These are phyloP conservation scores for Candida tammaniensis DNA, from an alignment of 805 yeast species.

Conservation along the genomic window DNA sequence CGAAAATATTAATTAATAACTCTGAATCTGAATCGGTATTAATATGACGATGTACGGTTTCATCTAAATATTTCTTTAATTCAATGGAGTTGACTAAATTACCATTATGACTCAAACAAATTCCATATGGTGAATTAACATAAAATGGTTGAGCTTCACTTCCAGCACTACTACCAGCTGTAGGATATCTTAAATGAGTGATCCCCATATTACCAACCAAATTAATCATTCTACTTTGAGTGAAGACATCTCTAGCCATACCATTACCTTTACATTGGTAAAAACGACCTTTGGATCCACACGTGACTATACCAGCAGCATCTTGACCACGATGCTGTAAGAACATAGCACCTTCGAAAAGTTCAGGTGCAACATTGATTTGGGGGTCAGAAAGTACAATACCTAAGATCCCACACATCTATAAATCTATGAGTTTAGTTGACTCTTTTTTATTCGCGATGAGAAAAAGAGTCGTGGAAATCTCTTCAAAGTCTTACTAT, in stretches of 20 bases:
- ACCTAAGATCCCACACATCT: constrained; percentile 95
- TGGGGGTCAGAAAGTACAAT: constrained; percentile 75
- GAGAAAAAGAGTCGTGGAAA: too few species aligned
- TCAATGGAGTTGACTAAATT: constrained; percentile 85
- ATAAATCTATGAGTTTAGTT: neutral
- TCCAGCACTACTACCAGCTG: constrained; percentile 94
- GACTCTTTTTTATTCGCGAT: too few species aligned
- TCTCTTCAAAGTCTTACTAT: too few species aligned
- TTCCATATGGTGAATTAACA: constrained; percentile 96
- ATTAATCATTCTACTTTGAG: constrained; percentile 71
- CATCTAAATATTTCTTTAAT: constrained; percentile 78
- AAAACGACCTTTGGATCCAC: constrained; percentile 89
- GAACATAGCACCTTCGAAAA: constrained; percentile 88
- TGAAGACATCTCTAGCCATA: constrained; percentile 97
- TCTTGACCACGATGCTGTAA: constrained; percentile 98
- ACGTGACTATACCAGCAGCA: constrained; percentile 98
- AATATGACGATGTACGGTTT: constrained; percentile 92
- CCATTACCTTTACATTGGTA: constrained; percentile 99
- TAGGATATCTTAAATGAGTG: constrained; percentile 92
- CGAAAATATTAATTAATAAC: constrained; percentile 83
- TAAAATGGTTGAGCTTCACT: constrained; percentile 98
- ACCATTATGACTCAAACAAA: constrained; percentile 89
- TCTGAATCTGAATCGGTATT: constrained; percentile 97
- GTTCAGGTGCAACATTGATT: constrained; percentile 78
- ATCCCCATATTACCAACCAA: constrained; percentile 93